A percentile compares a stretch with the other conserved stretches of the same genome.
phyloP scores from a whole-genome alignment of 2,329 filamentous ascomycete species.

The Phymatotrichopsis omnivora region DNA sequence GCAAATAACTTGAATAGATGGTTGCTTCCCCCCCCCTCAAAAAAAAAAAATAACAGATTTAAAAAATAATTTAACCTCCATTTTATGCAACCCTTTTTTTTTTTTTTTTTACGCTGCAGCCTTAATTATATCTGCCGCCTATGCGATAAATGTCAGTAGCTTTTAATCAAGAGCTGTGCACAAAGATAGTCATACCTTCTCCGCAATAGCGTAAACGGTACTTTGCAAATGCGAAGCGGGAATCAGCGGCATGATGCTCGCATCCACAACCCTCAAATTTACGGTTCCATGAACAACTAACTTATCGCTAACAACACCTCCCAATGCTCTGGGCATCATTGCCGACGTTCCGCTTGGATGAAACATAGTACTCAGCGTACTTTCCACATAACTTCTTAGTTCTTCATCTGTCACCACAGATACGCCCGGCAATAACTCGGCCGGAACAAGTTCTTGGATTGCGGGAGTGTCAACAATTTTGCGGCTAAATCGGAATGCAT shows the following conservation, averaged over 20 bases:
- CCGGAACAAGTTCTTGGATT: constrained; percentile 32
- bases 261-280: constrained; percentile 41
- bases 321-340: constrained; percentile 42
- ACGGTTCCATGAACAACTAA: constrained; percentile 39
- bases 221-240: constrained; percentile 35
- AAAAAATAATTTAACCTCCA: too few relatives aligned
- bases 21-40: too few relatives aligned
- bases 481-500: constrained; percentile 35
- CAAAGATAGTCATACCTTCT: constrained; percentile 35
- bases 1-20: too few relatives aligned
- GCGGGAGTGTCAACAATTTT: constrained; percentile 35
- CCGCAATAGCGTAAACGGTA: constrained; percentile 37
- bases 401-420: constrained; percentile 32
- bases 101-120: constrained; percentile 15
- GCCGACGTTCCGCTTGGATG: constrained; percentile 44
- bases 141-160: constrained; percentile 9
- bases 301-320: constrained; percentile 42
- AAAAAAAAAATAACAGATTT: too few relatives aligned
- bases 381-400: constrained; percentile 30
- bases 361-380: constrained; percentile 38
- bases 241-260: constrained; percentile 40
- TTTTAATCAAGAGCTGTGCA: constrained; percentile 1
- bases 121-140: constrained; percentile 43
- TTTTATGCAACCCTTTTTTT: too few relatives aligned
- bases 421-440: constrained; percentile 34